A percentile compares a stretch with the other conserved stretches of the same genome.
Evolutionary conservation across 2,329 filamentous ascomycete genomes (phyloP).

Genomic region (Exophiala sp.): DNA sequence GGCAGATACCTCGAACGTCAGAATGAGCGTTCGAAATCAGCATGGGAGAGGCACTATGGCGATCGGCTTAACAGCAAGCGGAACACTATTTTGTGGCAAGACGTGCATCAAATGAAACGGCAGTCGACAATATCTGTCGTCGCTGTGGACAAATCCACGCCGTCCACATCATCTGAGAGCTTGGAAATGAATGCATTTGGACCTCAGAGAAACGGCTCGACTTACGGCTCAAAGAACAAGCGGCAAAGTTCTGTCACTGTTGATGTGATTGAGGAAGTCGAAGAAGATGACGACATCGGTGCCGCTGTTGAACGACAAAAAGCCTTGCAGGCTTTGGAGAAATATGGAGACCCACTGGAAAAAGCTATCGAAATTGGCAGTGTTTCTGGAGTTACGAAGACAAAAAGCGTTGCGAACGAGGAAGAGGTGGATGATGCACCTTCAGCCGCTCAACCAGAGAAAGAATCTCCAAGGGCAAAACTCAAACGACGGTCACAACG

Average conservation of each 20-base stretch:
- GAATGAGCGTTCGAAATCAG: conserved; percentile 41
- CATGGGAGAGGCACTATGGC: conserved; percentile 78
- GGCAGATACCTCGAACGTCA: conserved; percentile 57
- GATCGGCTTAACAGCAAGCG: conserved; percentile 47
- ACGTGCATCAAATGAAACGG: conserved; percentile 37
- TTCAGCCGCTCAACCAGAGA: neutral
- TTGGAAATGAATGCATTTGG: conserved; percentile 23
- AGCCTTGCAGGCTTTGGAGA: conserved; percentile 77
- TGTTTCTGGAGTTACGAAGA: neutral
- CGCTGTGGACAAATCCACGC: neutral
- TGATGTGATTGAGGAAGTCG: conserved; percentile 27
- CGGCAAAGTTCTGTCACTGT: conserved; percentile 23
- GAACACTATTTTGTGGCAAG: conserved; percentile 51
- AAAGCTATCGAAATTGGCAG: conserved; percentile 6
- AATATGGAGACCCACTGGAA: conserved; percentile 52
- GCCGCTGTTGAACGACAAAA: conserved; percentile 70
- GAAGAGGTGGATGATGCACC: neutral
- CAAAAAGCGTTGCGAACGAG: neutral
- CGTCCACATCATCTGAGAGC: conserved; percentile 11
- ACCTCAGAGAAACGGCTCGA: neutral
- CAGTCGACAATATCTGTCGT: conserved; percentile 24
- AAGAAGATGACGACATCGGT: conserved; percentile 16
- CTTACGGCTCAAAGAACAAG: conserved; percentile 18
- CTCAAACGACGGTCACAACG: conserved; percentile 17
- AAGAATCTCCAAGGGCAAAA: neutral